phyloP scores from a whole-genome alignment of 116 monocot genomes.

The Zostera marina region DNA sequence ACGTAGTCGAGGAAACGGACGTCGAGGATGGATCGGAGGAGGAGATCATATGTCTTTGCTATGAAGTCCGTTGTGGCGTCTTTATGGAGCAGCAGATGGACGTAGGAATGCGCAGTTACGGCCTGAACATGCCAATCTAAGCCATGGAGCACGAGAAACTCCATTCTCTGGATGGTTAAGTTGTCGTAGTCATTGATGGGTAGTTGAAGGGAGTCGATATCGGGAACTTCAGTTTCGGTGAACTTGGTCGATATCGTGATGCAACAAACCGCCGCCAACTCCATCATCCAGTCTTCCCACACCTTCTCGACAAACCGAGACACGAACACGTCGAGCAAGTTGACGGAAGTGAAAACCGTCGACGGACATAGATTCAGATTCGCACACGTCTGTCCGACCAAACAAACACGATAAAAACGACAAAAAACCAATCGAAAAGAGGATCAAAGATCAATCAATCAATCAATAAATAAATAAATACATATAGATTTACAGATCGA shows the following conservation, averaged over 20 bases:
- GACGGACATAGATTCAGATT: conserved; percentile 15
- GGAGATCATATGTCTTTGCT: conserved; percentile 17
- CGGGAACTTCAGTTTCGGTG: conserved; percentile 34
- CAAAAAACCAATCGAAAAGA: neutral
- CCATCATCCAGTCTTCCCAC: conserved; percentile 81
- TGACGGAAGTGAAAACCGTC: conserved; percentile 47
- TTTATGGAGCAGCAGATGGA: conserved; percentile 18
- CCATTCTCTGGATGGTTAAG: conserved; percentile 52
- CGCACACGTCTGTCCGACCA: conserved; percentile 19
- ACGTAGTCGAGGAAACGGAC: conserved; percentile 10
- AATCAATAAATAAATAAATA: neutral
- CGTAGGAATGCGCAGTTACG: conserved; percentile 47
- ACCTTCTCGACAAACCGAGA: conserved; percentile 31
- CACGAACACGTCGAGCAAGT: conserved; percentile 71
- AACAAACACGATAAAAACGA: neutral
- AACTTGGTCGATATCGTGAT: conserved; percentile 65
- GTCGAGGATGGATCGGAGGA: conserved; percentile 27
- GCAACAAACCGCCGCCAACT: conserved; percentile 50
- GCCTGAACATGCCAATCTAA: conserved; percentile 56
- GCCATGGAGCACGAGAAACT: conserved; percentile 46
- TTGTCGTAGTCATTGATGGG: conserved; percentile 2
- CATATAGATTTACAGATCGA: neutral
- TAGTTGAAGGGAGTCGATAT: conserved; percentile 44
- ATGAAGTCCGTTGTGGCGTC: neutral
- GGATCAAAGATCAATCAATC: neutral